Conservation (phyloP, 805 yeast species). For the Nakazawaea ishiwadae region DNA sequence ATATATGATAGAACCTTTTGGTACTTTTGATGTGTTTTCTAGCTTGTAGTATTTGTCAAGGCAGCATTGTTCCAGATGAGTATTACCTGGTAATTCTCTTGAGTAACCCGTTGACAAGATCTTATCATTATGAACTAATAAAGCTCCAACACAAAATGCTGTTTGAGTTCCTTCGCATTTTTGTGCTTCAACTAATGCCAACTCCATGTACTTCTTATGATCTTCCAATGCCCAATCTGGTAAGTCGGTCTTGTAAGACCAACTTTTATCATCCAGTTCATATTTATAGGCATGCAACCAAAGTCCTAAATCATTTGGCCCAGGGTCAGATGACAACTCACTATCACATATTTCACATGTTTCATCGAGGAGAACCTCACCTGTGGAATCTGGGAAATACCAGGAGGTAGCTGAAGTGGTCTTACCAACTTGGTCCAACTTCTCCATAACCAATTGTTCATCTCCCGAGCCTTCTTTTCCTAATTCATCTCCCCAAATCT, state of each 20-base stretch:
- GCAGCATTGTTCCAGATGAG: constrained; percentile 97
- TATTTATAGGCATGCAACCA: constrained; percentile 92
- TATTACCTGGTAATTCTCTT: constrained; percentile 87
- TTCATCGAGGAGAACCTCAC: constrained; percentile 61
- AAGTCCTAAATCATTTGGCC: constrained; percentile 77
- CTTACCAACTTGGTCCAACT: constrained; percentile 67
- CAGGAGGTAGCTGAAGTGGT: constrained; percentile 62
- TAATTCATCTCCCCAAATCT: constrained; percentile 73
- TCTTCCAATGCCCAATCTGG: constrained; percentile 80
- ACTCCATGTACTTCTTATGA: constrained; percentile 59
- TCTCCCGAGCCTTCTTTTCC: constrained; percentile 61
- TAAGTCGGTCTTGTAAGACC: constrained; percentile 72
- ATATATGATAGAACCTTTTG: constrained; percentile 74
- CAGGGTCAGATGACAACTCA: constrained; percentile 81
- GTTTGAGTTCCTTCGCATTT: constrained; percentile 79
- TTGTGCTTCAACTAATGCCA: constrained; percentile 73
- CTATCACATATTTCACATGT: constrained; percentile 63
- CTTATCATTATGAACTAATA: constrained; percentile 60
- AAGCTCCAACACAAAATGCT: constrained; percentile 94
- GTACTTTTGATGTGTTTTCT: constrained; percentile 37
- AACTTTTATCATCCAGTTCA: constrained; percentile 46
- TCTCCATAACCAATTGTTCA: constrained; percentile 35
- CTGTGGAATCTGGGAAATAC: constrained; percentile 52
- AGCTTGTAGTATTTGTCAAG: constrained; percentile 60
- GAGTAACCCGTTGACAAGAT: constrained; percentile 83